phyloP scores from a whole-genome alignment of 257 asterid genomes.

The Jacaranda mimosifolia region DNA sequence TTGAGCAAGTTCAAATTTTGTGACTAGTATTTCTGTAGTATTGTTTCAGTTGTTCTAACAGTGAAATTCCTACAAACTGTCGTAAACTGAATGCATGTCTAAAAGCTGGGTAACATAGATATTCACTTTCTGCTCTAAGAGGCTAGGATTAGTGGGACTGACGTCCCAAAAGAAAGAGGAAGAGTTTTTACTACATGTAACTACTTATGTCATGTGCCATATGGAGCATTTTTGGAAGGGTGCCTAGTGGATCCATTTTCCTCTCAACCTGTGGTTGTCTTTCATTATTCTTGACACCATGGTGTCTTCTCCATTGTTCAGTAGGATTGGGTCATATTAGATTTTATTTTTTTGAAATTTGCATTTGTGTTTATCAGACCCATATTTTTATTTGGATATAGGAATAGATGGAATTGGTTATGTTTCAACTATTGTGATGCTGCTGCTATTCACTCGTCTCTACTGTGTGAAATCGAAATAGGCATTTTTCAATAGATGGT shows the following conservation, averaged over 20 bases:
- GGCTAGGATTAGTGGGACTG: not conserved
- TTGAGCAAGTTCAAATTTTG: not conserved
- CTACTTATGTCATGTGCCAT: not conserved
- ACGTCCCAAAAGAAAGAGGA: not conserved
- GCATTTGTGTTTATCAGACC: not conserved
- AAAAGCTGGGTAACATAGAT: not conserved
- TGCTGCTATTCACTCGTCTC: slow-evolving; percentile 28
- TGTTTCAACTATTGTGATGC: not conserved
- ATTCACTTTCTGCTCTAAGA: not conserved
- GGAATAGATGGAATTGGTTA: slow-evolving; percentile 13
- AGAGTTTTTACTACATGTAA: not conserved
- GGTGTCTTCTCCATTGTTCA: not conserved
- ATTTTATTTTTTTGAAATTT: not conserved
- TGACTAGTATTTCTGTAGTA: not conserved
- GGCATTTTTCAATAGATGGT: slow-evolving; percentile 94
- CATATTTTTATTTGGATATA: slow-evolving; percentile 4
- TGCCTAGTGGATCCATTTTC: too few relatives aligned
- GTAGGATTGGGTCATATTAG: not conserved
- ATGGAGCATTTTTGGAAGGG: not conserved
- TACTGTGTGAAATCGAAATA: slow-evolving; percentile 34
- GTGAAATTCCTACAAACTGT: not conserved
- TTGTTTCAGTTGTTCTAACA: not conserved
- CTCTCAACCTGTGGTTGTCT: not conserved
- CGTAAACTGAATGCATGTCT: not conserved
- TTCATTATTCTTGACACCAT: too few relatives aligned